Evolutionary conservation across 1,139 yeast species (phyloP), one percentile per base, ranked within the genome.

Genomic region (Lodderomyces elongisporus): DNA sequence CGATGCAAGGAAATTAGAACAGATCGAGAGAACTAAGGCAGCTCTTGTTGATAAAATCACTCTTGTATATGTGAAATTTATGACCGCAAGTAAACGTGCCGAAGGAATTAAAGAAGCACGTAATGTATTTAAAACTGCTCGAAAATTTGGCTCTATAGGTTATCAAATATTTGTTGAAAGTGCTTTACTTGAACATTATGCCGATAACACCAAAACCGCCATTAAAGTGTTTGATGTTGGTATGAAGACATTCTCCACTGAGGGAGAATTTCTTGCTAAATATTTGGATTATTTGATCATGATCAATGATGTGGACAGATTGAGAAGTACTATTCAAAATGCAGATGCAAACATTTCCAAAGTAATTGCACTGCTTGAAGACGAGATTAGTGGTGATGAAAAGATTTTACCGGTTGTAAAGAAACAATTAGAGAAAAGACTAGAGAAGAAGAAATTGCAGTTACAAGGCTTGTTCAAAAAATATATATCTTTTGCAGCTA

Each of bases 141-240:
- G 76, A 37, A 70, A 74, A 45, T 69, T 71, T 44, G 64, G 66
- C 20, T 58, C 63, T 8, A 59, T 84, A 30, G 82, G 94, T 0
- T 77, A 78, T 60, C 87, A 85, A 44, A 72, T 91, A 21, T 91
- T 74, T 54, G 79, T 81, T 17, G 93, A 85, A 35, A 82, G 85
- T 47, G 95, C 96, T 0, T 67, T 78, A 51, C 69, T 89, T 66
- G 98, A 91, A 52, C 79, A 77, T 48, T 79, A 79, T 48, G 74
- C 81, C 28, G 73, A 72, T 38, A 70, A 82, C 42, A 66, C 72
- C 33, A 80, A 77, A 35, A 78, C 84, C 27, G 91, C 96, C 0
- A 65, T 74, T 34, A 81, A 81, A 51, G 80, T 89, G 25, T 82
- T 87, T 55, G 94, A 85, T 44, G 60, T 87, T 32, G 97, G 95